Evolutionary conservation across 2,329 filamentous ascomycete species (phyloP), one percentile per base, ranked within the genome.

Genomic region (Colletotrichum sp.): DNA sequence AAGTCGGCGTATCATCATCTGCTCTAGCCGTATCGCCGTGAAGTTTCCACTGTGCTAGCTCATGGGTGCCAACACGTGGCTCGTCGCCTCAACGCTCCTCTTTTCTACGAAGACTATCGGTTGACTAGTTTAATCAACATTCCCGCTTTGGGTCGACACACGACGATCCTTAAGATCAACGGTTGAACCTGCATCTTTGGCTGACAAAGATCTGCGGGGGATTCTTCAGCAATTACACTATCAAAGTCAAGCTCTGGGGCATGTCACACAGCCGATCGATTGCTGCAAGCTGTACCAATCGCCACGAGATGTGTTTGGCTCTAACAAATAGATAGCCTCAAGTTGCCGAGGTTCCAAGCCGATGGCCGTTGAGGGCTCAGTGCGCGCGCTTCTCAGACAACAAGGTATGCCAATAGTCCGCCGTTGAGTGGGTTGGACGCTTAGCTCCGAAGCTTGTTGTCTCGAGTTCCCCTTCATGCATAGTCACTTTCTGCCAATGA

Each of bases 321-420:
- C 4, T 49, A 1, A 3, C 0, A 0, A 8, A 13, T 8, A 1
- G n/a, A 8, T 1, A 3, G 44, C n/a, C 12, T 52, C 44, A 21
- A 6, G 44, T 13, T 21, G n/a, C 44, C 44, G 44, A 52, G n/a
- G 44, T 21, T 21, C 44, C 0, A 8, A 13, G n/a, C n/a, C 12
- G n/a, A 52, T 0, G 1, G 44, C 44, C 44, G 44, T 21, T 49
- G 18, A 49, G 44, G 2, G 44, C 44, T 49, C 44, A 12, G 10
- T n/a, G 9, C 3, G n/a, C n/a, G 44, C 2, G 44, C 44, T 52
- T 52, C 39, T 49, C n/a, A 49, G 39, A n/a, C 39, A 21, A 21
- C 44, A 21, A 52, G 44, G 44, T 49, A 21, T 12, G 44, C 44
- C n/a, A 52, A 21, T 52, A 24, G 44, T 52, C 44, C 44, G n/a